phyloP scores from a whole-genome alignment of 1,284 basidiomycete species.

The Cystobasidium sp. region DNA sequence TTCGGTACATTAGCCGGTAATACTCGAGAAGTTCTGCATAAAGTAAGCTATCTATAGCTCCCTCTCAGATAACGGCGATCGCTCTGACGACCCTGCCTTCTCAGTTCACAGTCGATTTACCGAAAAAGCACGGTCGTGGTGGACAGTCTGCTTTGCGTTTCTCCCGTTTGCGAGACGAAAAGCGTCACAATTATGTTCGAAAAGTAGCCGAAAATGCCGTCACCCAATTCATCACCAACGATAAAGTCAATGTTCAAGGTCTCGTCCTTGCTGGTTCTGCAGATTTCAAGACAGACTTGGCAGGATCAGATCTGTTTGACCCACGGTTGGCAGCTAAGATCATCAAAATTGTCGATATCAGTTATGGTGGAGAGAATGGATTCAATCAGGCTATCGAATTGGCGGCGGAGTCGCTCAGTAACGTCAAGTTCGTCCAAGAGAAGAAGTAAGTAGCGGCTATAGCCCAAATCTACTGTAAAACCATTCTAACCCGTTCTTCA shows the following conservation, averaged over 20 bases:
- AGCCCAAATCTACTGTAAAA: not conserved
- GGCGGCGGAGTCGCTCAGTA: conserved; percentile 90
- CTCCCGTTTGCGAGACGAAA: conserved; percentile 98
- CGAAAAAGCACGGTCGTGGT: conserved; percentile 97
- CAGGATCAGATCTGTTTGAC: conserved; percentile 97
- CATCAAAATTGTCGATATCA: conserved; percentile 97
- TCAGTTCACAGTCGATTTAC: conserved; percentile 90
- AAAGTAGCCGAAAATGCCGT: conserved; percentile 97
- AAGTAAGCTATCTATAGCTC: conserved; percentile 57
- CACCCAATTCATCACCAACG: conserved; percentile 96
- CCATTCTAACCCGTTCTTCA: not conserved
- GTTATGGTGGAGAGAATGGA: conserved; percentile 98
- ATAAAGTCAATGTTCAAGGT: conserved; percentile 97
- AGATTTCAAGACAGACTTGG: conserved; percentile 98
- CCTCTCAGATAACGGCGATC: too few relatives aligned
- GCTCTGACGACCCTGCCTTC: not conserved
- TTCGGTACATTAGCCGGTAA: conserved; percentile 97
- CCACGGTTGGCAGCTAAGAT: conserved; percentile 82
- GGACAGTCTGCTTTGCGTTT: conserved; percentile 99
- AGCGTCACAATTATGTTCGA: conserved; percentile 98
- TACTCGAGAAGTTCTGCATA: conserved; percentile 95
- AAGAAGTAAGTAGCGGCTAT: conserved; percentile 64
- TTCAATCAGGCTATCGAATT: conserved; percentile 99
- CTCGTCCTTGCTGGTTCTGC: conserved; percentile 97
- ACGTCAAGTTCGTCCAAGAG: conserved; percentile 99